phyloP scores from a whole-genome alignment of 2,329 filamentous ascomycete species.

The Penicillium sp. region DNA sequence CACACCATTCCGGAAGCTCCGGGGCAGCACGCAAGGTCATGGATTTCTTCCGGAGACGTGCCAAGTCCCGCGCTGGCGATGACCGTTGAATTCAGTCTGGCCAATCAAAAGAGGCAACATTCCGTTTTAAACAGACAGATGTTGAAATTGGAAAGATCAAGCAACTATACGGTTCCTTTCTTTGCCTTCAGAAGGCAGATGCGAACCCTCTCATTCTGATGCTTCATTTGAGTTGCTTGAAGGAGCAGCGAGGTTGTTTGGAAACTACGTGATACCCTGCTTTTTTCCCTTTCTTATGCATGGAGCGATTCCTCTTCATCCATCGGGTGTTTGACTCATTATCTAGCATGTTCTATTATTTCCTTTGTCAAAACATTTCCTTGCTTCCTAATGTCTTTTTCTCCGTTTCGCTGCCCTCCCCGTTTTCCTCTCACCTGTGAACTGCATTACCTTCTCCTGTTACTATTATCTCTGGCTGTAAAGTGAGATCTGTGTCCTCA shows the following conservation, averaged over 20 bases:
- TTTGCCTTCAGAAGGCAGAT: constrained; percentile 16
- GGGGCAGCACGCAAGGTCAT: constrained; percentile 89
- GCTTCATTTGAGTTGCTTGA: constrained; percentile 21
- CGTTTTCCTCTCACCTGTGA: constrained; percentile 15
- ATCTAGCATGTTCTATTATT: constrained; percentile 33
- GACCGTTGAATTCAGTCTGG: constrained; percentile 31
- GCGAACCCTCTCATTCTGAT: constrained; percentile 12
- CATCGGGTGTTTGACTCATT: constrained; percentile 32
- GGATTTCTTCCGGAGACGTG: constrained; percentile 93
- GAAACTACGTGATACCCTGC: constrained; percentile 42
- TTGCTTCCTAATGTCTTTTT: constrained; percentile 18
- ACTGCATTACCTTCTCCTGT: constrained; percentile 25
- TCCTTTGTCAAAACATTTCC: constrained; percentile 30
- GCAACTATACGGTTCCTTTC: constrained; percentile 15
- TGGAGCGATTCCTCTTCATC: constrained; percentile 36
- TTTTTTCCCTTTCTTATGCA: constrained; percentile 34
- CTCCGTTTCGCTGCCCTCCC: constrained; percentile 6
- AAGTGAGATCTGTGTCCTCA: constrained; percentile 23
- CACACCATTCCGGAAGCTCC: constrained; percentile 74
- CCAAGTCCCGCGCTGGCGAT: constrained; percentile 62
- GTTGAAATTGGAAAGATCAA: constrained; percentile 14
- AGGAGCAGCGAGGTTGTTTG: constrained; percentile 38
- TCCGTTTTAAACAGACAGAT: neutral
- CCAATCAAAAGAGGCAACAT: constrained; percentile 11
- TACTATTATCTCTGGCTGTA: constrained; percentile 30